Evolutionary conservation across 2,329 filamentous ascomycete genomes (phyloP).

Genomic region (Cadophora malorum): DNA sequence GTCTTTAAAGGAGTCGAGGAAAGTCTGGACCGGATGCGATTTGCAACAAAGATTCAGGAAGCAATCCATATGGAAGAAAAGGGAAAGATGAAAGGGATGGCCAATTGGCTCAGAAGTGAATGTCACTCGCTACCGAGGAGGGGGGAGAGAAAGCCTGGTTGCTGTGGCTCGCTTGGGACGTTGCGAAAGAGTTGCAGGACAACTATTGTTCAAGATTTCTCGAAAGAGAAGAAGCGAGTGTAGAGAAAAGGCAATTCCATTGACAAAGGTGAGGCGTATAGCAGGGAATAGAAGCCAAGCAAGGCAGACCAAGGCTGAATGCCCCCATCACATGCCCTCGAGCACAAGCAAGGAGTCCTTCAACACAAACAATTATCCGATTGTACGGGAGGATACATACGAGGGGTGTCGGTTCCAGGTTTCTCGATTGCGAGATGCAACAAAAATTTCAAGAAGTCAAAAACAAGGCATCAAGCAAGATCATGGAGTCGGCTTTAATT

Average conservation of each 20-base stretch:
- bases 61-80: neutral
- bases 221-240: too few species aligned
- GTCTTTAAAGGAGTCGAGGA: neutral
- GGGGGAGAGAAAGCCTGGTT: neutral
- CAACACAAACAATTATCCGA: neutral
- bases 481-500: too few species aligned
- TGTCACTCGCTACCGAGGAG: neutral
- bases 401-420: neutral
- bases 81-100: neutral
- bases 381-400: neutral
- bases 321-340: neutral
- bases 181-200: neutral
- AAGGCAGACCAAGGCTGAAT: neutral
- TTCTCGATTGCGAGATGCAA: neutral
- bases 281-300: too few species aligned
- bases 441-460: neutral
- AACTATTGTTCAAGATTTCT: too few species aligned
- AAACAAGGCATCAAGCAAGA: too few species aligned
- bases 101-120: neutral
- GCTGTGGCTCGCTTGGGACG: neutral
- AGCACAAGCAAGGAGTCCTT: neutral
- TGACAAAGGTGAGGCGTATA: too few species aligned
- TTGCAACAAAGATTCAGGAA: neutral
- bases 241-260: too few species aligned
- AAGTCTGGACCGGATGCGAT: neutral